phyloP scores from a whole-genome alignment of 2,329 filamentous ascomycete species.

The Achaetomium macrosporum region DNA sequence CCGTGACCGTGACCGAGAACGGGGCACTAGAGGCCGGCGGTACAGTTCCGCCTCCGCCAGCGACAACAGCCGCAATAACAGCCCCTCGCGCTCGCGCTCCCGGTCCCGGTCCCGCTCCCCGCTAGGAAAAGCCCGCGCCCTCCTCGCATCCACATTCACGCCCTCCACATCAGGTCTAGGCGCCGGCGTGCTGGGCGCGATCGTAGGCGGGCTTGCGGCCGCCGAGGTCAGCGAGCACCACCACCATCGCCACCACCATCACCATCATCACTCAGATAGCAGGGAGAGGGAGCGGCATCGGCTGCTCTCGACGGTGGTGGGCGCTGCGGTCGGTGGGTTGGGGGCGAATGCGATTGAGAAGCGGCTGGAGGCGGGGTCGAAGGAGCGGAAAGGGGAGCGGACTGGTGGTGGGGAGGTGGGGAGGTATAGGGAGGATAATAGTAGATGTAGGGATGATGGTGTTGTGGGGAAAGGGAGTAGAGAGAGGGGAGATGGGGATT shows the following conservation, averaged over 20 bases:
- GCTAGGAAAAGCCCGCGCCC: slow-evolving; percentile 33
- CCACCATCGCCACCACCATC: background rate
- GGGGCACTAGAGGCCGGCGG: too few species aligned
- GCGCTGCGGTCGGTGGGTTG: slow-evolving; percentile 49
- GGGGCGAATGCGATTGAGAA: slow-evolving; percentile 47
- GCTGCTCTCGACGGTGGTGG: slow-evolving; percentile 44
- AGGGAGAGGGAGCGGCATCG: slow-evolving; percentile 29
- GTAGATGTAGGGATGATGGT: background rate
- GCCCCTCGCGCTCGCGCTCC: background rate
- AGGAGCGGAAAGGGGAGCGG: slow-evolving; percentile 14
- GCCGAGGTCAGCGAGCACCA: slow-evolving; percentile 36
- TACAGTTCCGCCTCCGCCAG: background rate
- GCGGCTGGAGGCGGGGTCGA: slow-evolving; percentile 30
- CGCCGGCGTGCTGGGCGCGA: slow-evolving; percentile 46
- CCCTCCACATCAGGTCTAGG: slow-evolving; percentile 45
- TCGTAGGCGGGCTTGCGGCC: slow-evolving; percentile 50
- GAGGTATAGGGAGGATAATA: slow-evolving; percentile 3
- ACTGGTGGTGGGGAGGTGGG: slow-evolving; percentile 20
- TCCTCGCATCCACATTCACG: slow-evolving; percentile 43
- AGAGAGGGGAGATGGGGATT: background rate
- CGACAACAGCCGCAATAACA: background rate
- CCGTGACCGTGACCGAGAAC: background rate
- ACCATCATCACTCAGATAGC: slow-evolving; percentile 20
- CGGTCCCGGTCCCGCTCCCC: background rate
- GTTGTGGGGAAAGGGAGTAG: background rate